Base-by-base conservation (phyloP, 768 basidiomycete genomes). In the Trametes cingulata region DNA sequence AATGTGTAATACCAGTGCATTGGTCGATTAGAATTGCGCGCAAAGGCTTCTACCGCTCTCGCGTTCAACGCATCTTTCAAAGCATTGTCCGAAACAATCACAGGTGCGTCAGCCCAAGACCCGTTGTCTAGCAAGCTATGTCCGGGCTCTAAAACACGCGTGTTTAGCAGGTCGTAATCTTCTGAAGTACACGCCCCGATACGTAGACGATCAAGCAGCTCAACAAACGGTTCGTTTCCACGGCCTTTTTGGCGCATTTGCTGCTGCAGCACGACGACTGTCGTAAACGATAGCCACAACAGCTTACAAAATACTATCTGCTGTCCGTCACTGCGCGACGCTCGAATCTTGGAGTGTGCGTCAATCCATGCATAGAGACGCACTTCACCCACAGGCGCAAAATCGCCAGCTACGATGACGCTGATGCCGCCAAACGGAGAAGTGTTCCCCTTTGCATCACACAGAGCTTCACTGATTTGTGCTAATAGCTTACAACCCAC, bases 51-150 rank as follows among this genome's bases (percentile, higher is more conserved):
- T 4, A 36, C 33, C 1, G 33, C 50, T 25, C 65, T 65, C 2
- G 58, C 14, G 49, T 67, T 67, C 27, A 69, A 65, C 2, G 64
- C 53, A 13, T 61, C 66, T 43, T 64, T 64, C 7, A 39, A 17
- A 20, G 56, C 50, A 36, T 64, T 64, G 7, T 61, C 48, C 5
- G 43, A 42, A 2, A 61, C 59, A 51, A 64, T 61, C 3, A 57
- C 40, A n/a, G n/a, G n/a, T n/a, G n/a, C n/a, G n/a, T n/a, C n/a
- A n/a, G n/a, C n/a, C n/a, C n/a, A n/a, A n/a, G n/a, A n/a, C n/a
- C n/a, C n/a, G n/a, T n/a, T n/a, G n/a, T n/a, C n/a, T n/a, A n/a
- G n/a, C n/a, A n/a, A n/a, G n/a, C n/a, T n/a, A n/a, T n/a, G n/a
- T n/a, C n/a, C n/a, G n/a, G n/a, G n/a, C n/a, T n/a, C 25, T 53